These are phyloP conservation scores for Mycena crocata DNA, from an alignment of 768 basidiomycete genomes.

Conservation along the genomic window DNA sequence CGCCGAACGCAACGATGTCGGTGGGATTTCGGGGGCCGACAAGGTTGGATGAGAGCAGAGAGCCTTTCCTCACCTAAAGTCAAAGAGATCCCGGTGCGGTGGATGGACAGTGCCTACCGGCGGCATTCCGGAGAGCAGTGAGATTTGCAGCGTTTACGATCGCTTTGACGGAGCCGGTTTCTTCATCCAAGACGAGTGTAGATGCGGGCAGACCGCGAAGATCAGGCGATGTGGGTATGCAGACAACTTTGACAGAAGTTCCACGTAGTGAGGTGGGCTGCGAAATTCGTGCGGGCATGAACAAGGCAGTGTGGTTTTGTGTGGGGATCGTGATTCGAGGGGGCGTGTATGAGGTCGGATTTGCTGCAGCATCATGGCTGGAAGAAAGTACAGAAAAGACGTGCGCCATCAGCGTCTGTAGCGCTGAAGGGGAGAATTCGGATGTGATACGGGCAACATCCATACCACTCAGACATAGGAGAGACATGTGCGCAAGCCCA, in stretches of 20 bases:
- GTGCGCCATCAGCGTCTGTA: constrained; percentile 67
- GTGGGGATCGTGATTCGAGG: constrained; percentile 69
- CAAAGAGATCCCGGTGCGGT: constrained; percentile 21
- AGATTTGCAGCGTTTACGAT: constrained; percentile 82
- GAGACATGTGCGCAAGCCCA: constrained; percentile 20
- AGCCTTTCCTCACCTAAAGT: constrained; percentile 56
- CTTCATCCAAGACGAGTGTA: constrained; percentile 81
- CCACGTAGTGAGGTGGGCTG: constrained; percentile 44
- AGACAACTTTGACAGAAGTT: constrained; percentile 85
- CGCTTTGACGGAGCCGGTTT: constrained; percentile 74
- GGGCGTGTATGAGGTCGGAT: constrained; percentile 55
- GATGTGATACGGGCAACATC: constrained; percentile 67
- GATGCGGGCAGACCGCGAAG: constrained; percentile 76
- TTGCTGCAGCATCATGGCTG: constrained; percentile 20
- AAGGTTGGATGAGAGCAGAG: constrained; percentile 71
- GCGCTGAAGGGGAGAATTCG: constrained; percentile 55
- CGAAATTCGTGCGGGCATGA: constrained; percentile 84
- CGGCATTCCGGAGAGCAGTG: constrained; percentile 87
- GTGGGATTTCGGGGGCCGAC: constrained; percentile 56
- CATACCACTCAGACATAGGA: constrained; percentile 71
- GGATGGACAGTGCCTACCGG: constrained; percentile 62
- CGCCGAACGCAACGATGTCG: constrained; percentile 73
- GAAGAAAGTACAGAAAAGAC: constrained; percentile 66
- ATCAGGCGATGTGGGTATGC: constrained; percentile 64
- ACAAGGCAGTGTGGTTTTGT: constrained; percentile 69